Conservation (phyloP, 306 rosid species). For the Sechiopsis laciniata region DNA sequence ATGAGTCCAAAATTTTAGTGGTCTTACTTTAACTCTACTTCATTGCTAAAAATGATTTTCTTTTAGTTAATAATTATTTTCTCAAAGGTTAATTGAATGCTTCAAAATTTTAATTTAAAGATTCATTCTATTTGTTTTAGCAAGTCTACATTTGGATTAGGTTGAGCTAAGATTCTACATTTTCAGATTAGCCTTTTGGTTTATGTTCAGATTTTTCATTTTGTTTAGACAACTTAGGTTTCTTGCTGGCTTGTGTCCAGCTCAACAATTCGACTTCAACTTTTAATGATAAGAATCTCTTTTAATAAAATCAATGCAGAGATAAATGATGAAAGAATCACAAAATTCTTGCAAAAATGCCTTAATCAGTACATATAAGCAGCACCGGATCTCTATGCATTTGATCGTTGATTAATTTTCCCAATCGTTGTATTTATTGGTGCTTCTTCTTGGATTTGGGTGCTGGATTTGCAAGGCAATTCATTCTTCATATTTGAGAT, state of each 20-base stretch:
- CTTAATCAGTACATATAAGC: not conserved
- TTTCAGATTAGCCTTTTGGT: not conserved
- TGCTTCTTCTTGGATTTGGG: not conserved
- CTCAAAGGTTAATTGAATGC: not conserved
- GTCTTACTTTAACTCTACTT: not conserved
- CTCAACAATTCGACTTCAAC: not conserved
- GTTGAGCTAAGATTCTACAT: not conserved
- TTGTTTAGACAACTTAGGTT: not conserved
- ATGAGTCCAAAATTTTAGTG: not conserved
- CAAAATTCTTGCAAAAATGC: not conserved
- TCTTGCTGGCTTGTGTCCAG: not conserved
- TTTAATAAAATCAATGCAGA: not conserved
- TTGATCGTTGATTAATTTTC: constrained; percentile 3
- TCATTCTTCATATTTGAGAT: constrained; percentile 4
- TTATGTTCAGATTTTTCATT: too few relatives aligned
- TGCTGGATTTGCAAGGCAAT: not conserved
- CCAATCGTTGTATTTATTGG: not conserved
- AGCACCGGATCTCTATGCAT: not conserved
- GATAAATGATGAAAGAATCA: not conserved
- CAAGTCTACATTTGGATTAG: not conserved
- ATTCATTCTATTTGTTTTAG: not conserved
- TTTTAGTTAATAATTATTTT: not conserved
- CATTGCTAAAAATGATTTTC: not conserved
- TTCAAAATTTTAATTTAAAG: not conserved
- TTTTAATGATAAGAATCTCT: not conserved